These are phyloP conservation scores for Beverwykella pulmonaria DNA, from an alignment of 495 filamentous ascomycete genomes.

Conservation along the genomic window DNA sequence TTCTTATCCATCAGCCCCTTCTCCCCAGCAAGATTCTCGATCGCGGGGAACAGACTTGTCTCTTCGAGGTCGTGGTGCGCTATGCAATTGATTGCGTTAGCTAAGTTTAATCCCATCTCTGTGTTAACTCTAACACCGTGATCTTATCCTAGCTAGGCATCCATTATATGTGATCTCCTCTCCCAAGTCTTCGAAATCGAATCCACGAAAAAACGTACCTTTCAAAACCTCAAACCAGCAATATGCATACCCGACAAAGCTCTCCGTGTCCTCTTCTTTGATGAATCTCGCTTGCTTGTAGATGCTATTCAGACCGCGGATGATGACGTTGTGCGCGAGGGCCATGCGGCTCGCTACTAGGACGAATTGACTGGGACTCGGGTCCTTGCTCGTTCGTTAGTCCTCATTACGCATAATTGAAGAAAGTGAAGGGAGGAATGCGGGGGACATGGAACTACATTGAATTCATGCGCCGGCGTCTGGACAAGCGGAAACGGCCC, in stretches of 20 bases:
- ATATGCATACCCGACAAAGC: conserved; percentile 47
- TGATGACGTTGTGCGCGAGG: conserved; percentile 51
- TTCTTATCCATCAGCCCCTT: conserved; percentile 48
- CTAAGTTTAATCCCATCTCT: not conserved
- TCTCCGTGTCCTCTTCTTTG: conserved; percentile 28
- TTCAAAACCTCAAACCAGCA: conserved; percentile 42
- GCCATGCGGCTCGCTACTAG: conserved; percentile 47
- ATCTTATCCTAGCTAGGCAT: too few species aligned
- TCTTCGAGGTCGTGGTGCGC: conserved; percentile 52
- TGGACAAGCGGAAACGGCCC: too few species aligned
- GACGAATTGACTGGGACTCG: not conserved
- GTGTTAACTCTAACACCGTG: too few species aligned
- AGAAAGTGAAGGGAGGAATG: too few species aligned
- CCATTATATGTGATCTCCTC: too few species aligned
- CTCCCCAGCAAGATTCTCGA: conserved; percentile 46
- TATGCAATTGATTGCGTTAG: not conserved
- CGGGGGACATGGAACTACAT: too few species aligned
- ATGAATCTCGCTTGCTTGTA: conserved; percentile 52
- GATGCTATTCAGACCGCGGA: conserved; percentile 53
- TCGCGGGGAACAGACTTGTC: conserved; percentile 46
- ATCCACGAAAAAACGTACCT: not conserved
- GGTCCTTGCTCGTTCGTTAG: too few species aligned
- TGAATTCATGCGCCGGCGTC: too few species aligned
- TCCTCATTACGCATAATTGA: too few species aligned
- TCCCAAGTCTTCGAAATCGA: too few species aligned